These are phyloP conservation scores for Eustoma russellianum DNA, from an alignment of 257 asterid species.

Conservation along the genomic window DNA sequence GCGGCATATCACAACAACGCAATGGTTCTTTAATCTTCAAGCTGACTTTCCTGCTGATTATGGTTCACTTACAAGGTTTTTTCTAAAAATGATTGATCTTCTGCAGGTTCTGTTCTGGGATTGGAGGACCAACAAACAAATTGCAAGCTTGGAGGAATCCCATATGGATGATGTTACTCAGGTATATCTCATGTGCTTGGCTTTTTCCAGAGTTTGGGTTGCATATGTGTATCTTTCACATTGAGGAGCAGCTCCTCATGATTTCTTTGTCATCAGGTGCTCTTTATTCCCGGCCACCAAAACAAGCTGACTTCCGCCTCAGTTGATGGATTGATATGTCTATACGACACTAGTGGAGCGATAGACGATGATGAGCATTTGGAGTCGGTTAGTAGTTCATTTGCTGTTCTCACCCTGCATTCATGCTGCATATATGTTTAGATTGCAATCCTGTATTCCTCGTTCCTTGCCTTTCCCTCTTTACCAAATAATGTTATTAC, in stretches of 20 bases:
- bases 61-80: neutral
- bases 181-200: slow-evolving; percentile 30
- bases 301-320: slow-evolving; percentile 83
- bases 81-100: slow-evolving; percentile 1
- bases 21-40: neutral
- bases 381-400: slow-evolving; percentile 51
- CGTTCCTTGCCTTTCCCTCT: neutral
- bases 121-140: slow-evolving; percentile 72
- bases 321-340: slow-evolving; percentile 91
- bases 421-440: no score
- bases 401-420: neutral
- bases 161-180: slow-evolving; percentile 95
- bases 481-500: neutral
- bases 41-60: neutral
- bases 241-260: neutral
- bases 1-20: neutral
- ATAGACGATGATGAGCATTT: slow-evolving; percentile 87
- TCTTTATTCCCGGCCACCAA: slow-evolving; percentile 67
- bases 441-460: neutral
- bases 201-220: no score
- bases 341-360: slow-evolving; percentile 75
- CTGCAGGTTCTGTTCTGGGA: slow-evolving; percentile 73
- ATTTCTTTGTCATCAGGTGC: slow-evolving; percentile 42
- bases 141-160: slow-evolving; percentile 78
- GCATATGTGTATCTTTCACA: neutral